These are phyloP conservation scores for Baorangia bicolor DNA, from an alignment of 768 basidiomycete species.

Conservation along the genomic window DNA sequence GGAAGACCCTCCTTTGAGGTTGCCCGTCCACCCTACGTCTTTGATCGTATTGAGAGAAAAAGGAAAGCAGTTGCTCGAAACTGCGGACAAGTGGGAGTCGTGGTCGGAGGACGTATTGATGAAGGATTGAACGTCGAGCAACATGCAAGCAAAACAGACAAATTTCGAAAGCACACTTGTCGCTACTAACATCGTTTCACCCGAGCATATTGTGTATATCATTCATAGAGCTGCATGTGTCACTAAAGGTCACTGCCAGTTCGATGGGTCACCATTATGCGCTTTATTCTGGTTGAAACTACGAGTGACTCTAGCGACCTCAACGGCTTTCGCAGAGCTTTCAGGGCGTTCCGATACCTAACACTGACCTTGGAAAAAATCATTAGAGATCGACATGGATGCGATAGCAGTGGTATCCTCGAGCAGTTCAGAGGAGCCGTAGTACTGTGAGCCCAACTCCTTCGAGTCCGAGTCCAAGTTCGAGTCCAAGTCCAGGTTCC, in stretches of 20 bases:
- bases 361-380: not conserved
- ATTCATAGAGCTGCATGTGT: too few relatives aligned
- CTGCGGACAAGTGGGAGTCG: slow-evolving; percentile 16
- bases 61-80: slow-evolving; percentile 8
- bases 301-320: not conserved
- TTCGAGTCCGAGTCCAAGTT: too few relatives aligned
- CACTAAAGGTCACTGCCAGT: too few relatives aligned
- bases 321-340: not conserved
- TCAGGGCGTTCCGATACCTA: slow-evolving; percentile 8
- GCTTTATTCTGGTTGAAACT: not conserved
- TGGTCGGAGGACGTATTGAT: slow-evolving; percentile 20
- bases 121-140: not conserved
- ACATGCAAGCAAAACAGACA: not conserved
- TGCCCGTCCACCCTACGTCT: not conserved
- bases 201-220: too few relatives aligned
- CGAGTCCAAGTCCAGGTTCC: too few relatives aligned
- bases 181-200: not conserved
- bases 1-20: slow-evolving; percentile 16
- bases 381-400: not conserved
- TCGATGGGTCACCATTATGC: too few relatives aligned
- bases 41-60: not conserved
- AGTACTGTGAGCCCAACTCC: too few relatives aligned
- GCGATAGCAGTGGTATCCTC: too few relatives aligned
- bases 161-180: not conserved
- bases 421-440: too few relatives aligned